These are phyloP conservation scores for Auricularia sp. DNA, from an alignment of 768 basidiomycete species.

Conservation along the genomic window DNA sequence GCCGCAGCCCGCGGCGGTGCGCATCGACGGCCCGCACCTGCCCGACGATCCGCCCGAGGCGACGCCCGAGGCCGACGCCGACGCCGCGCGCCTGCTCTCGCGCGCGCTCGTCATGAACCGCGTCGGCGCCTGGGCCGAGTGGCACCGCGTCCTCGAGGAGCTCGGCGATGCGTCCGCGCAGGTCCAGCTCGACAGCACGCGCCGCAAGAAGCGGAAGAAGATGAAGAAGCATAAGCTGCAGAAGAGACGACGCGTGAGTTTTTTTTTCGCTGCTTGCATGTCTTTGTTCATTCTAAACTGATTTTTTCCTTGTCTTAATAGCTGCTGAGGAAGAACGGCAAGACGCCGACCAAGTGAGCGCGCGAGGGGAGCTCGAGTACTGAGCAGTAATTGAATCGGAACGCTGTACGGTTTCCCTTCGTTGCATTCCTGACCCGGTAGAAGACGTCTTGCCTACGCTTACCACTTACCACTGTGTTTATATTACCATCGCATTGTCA, in stretches of 20 bases:
- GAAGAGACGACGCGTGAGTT: neutral
- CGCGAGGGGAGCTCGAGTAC: too few relatives aligned
- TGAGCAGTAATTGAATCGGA: neutral
- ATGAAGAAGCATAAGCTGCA: slow-evolving; percentile 3
- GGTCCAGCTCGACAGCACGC: neutral
- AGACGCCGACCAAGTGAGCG: neutral
- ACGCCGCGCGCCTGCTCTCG: neutral
- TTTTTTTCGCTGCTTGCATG: neutral
- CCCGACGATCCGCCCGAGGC: neutral
- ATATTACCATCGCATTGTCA: neutral
- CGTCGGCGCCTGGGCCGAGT: slow-evolving; percentile 1
- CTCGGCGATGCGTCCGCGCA: neutral
- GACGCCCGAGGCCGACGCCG: neutral
- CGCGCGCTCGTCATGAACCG: neutral
- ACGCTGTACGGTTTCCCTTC: neutral
- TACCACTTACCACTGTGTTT: neutral
- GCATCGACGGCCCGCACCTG: neutral
- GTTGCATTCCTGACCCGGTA: neutral
- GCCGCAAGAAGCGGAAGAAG: slow-evolving; percentile 2
- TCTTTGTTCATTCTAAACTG: neutral
- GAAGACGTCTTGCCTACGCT: neutral
- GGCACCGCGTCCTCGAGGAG: neutral
- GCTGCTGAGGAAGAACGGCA: neutral
- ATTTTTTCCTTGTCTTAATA: neutral
- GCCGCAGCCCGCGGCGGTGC: neutral